Conservation (phyloP, 2,329 filamentous ascomycete genomes). For the Rutstroemia sp. region DNA sequence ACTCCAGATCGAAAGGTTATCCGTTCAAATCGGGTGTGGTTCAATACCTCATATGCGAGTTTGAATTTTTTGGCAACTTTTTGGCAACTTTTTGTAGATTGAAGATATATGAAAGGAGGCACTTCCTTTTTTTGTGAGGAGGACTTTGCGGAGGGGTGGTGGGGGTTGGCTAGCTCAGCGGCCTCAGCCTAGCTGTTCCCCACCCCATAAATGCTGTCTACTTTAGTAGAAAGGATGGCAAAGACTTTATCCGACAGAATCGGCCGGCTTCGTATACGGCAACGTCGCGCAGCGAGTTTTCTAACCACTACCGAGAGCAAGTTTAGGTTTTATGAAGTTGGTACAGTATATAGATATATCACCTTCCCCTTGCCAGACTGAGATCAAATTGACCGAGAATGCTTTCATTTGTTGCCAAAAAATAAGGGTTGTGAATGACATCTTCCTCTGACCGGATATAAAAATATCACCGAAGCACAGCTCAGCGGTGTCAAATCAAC, state of each 20-base stretch:
- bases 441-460: not conserved
- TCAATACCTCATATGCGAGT: slow-evolving; percentile 15
- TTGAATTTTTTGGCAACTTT: slow-evolving; percentile 3
- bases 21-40: slow-evolving; percentile 28
- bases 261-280: not conserved
- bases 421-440: not conserved
- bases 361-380: no score
- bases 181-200: no score
- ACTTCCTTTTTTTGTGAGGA: not conserved
- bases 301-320: no score
- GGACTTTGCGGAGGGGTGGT: no score
- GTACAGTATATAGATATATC: not conserved
- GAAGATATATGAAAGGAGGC: not conserved
- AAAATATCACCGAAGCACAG: slow-evolving; percentile 1
- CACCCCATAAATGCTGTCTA: not conserved
- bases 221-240: slow-evolving; percentile 1
- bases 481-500: not conserved
- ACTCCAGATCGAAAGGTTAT: slow-evolving; percentile 30
- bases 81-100: not conserved
- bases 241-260: slow-evolving; percentile 8
- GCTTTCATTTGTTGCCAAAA: no score
- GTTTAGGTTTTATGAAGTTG: not conserved
- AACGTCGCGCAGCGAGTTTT: no score
- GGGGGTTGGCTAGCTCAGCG: no score
- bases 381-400: no score